These are phyloP conservation scores for Neoconidiobolus thromboides DNA, from an alignment of 371 early-diverging fungal species.

Conservation along the genomic window DNA sequence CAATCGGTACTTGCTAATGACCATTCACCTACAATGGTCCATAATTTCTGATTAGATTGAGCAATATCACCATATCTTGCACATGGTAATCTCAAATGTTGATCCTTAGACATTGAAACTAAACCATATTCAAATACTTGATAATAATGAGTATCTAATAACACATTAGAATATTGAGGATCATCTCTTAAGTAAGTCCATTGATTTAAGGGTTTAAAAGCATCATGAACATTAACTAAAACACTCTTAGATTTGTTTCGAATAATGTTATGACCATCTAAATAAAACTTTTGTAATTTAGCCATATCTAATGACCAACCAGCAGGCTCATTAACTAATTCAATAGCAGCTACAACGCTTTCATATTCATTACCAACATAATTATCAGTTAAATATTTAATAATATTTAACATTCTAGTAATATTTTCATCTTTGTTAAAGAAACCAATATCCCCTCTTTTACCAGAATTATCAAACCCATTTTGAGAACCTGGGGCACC, in stretches of 20 bases:
- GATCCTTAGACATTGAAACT: not conserved
- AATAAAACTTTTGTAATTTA: slow-evolving; percentile 7
- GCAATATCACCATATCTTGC: slow-evolving; percentile 6
- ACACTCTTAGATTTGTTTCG: not conserved
- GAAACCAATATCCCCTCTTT: not conserved
- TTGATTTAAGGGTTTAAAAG: not conserved
- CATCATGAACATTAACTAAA: slow-evolving; percentile 5
- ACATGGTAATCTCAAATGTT: not conserved
- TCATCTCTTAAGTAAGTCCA: not conserved
- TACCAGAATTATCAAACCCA: slow-evolving; percentile 26
- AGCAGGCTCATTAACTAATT: slow-evolving; percentile 22
- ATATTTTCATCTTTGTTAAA: slow-evolving; percentile 7
- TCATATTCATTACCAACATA: slow-evolving; percentile 24
- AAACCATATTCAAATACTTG: slow-evolving; percentile 20
- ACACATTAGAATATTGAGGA: not conserved
- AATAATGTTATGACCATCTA: not conserved
- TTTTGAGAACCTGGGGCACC: slow-evolving; percentile 55
- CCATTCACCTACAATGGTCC: slow-evolving; percentile 53
- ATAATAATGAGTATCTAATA: slow-evolving; percentile 26
- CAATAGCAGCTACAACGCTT: slow-evolving; percentile 18
- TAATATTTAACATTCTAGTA: slow-evolving; percentile 14
- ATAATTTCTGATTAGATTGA: slow-evolving; percentile 10
- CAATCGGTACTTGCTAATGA: slow-evolving; percentile 57
- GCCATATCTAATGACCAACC: slow-evolving; percentile 16
- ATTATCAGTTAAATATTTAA: slow-evolving; percentile 17